phyloP scores from a whole-genome alignment of 768 basidiomycete genomes.

The Punctularia strigosozonata region DNA sequence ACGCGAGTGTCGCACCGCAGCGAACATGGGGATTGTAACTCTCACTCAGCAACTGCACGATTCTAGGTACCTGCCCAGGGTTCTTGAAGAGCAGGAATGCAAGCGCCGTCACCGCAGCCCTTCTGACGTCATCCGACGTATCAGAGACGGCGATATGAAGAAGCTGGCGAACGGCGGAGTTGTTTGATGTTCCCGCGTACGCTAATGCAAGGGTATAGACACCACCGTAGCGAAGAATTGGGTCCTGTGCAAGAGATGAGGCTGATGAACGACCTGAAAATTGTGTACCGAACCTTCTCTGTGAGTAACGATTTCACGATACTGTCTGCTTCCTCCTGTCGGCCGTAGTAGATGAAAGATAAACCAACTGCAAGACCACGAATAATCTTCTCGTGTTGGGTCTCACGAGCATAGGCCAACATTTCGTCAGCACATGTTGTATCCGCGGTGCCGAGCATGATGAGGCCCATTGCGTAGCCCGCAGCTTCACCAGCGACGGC shows the following conservation, averaged over 20 bases:
- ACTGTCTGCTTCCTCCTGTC: slow-evolving; percentile 86
- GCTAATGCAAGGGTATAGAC: slow-evolving; percentile 95
- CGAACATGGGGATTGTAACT: slow-evolving; percentile 99
- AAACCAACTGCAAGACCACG: slow-evolving; percentile 89
- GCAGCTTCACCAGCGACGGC: slow-evolving; percentile 94
- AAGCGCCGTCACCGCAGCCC: slow-evolving; percentile 91
- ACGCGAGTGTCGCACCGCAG: slow-evolving; percentile 90
- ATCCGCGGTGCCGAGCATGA: slow-evolving; percentile 93
- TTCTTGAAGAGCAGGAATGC: slow-evolving; percentile 97
- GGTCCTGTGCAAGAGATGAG: slow-evolving; percentile 47
- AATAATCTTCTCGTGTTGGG: slow-evolving; percentile 99
- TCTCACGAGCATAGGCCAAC: slow-evolving; percentile 92
- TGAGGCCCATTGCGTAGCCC: slow-evolving; percentile 94
- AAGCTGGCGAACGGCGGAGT: slow-evolving; percentile 81
- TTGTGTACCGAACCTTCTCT: slow-evolving; percentile 57
- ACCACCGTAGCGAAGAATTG: slow-evolving; percentile 93
- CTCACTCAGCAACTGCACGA: slow-evolving; percentile 94
- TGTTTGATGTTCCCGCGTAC: slow-evolving; percentile 93
- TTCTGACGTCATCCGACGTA: slow-evolving; percentile 92
- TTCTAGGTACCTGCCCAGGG: slow-evolving; percentile 89
- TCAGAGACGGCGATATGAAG: slow-evolving; percentile 97
- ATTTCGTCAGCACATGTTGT: slow-evolving; percentile 80
- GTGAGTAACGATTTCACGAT: slow-evolving; percentile 65
- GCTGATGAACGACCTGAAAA: background rate
- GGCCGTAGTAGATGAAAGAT: slow-evolving; percentile 86